Evolutionary conservation across 768 basidiomycete species (phyloP).

Genomic region (Coprinellus aureogranulatus): DNA sequence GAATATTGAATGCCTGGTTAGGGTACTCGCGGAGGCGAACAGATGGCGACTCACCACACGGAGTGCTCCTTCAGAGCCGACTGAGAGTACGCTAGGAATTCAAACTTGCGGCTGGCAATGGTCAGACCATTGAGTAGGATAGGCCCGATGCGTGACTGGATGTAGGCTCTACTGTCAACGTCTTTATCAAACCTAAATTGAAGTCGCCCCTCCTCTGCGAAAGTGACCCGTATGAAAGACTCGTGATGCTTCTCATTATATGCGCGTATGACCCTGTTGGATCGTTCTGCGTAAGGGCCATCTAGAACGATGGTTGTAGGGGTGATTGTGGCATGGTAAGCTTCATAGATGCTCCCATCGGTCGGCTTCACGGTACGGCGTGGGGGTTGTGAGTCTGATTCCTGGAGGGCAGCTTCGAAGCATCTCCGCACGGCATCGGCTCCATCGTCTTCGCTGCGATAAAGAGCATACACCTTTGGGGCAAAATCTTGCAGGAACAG

Average conservation of each 20-base stretch:
- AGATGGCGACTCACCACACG: conserved; percentile 41
- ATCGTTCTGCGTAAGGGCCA: conserved; percentile 16
- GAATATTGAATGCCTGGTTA: background rate
- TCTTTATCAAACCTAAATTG: conserved; percentile 16
- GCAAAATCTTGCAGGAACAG: conserved; percentile 41
- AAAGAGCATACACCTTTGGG: conserved; percentile 20
- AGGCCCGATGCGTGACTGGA: conserved; percentile 45
- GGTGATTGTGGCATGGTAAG: conserved; percentile 24
- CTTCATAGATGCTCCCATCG: conserved; percentile 32
- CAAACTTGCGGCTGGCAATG: conserved; percentile 54
- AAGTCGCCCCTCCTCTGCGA: conserved; percentile 14
- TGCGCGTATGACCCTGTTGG: conserved; percentile 15
- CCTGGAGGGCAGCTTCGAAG: conserved; percentile 25
- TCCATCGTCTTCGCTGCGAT: conserved; percentile 22
- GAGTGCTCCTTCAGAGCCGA: conserved; percentile 70
- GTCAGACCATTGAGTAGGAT: conserved; percentile 45
- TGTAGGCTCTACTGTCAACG: conserved; percentile 37
- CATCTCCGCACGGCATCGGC: conserved; percentile 26
- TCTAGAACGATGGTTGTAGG: conserved; percentile 12
- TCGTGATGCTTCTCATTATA: conserved; percentile 14
- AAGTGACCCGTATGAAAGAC: conserved; percentile 16
- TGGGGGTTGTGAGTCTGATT: conserved; percentile 21
- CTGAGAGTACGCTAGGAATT: conserved; percentile 71
- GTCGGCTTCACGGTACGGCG: conserved; percentile 23
- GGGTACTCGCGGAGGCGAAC: background rate